These are phyloP conservation scores for Neopestalotiopsis sp. DNA, from an alignment of 2,329 filamentous ascomycete genomes.

Conservation along the genomic window DNA sequence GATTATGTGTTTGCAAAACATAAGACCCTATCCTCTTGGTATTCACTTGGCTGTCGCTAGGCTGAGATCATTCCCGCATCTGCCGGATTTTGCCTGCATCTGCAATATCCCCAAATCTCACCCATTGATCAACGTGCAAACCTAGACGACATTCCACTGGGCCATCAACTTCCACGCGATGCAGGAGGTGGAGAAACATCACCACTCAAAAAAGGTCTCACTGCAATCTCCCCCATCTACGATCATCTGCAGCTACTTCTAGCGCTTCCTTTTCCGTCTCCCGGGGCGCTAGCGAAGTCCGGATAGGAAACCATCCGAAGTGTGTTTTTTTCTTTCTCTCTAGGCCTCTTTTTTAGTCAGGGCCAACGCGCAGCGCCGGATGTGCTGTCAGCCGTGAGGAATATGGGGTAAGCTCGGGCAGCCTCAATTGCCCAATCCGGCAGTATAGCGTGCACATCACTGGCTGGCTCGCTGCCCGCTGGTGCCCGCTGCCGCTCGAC, in stretches of 20 bases:
- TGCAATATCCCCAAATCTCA: not conserved
- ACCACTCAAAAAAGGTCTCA: not conserved
- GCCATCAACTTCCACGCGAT: not conserved
- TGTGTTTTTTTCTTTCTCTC: not conserved
- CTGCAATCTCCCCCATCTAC: not conserved
- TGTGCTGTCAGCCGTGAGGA: not conserved
- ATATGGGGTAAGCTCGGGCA: not conserved
- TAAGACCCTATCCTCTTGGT: not conserved
- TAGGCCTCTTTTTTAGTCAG: not conserved
- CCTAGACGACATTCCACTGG: not conserved
- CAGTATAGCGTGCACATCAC: not conserved
- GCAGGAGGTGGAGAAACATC: not conserved
- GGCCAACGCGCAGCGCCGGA: not conserved
- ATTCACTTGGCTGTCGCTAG: not conserved
- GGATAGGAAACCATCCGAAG: not conserved
- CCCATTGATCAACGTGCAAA: not conserved
- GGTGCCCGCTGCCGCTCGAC: too few relatives aligned
- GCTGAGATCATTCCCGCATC: not conserved
- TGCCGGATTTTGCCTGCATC: not conserved
- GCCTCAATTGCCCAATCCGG: not conserved
- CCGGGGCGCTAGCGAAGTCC: conserved; percentile 2
- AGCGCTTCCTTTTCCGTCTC: not conserved
- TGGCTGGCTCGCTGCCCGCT: not conserved
- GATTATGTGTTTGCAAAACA: not conserved
- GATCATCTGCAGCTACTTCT: not conserved